Percentiles rank a stretch among this genome's conserved stretches.
Conservation (phyloP, 2,329 filamentous ascomycete species). For the Sporothrix brasiliensis region DNA sequence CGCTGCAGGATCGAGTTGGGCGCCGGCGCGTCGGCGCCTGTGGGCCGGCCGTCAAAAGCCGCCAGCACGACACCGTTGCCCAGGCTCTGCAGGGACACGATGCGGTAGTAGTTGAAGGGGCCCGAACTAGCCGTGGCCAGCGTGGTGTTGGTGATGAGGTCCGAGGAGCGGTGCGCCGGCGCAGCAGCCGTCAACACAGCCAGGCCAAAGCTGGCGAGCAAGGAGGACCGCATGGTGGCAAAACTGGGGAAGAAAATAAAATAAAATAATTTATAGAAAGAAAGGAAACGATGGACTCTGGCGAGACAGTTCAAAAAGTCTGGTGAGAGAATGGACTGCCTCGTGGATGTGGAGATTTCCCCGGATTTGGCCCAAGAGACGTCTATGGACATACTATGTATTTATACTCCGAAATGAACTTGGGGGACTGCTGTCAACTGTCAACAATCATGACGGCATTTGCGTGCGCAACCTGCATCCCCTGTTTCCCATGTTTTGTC, state of each 20-base stretch:
- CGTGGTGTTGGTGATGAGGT: not conserved
- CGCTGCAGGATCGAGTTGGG: slow-evolving; percentile 2
- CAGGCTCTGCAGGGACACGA: not conserved
- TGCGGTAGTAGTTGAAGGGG: slow-evolving; percentile 4
- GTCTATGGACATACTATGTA: not conserved
- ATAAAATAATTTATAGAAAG: not conserved
- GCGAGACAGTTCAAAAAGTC: no score
- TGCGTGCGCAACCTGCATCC: not conserved
- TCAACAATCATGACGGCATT: not conserved
- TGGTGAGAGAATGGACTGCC: not conserved
- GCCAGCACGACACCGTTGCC: not conserved
- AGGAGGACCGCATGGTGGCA: not conserved
- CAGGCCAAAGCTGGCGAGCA: not conserved
- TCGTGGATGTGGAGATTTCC: not conserved
- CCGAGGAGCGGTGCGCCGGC: not conserved
- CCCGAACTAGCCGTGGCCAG: not conserved
- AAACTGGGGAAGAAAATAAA: not conserved
- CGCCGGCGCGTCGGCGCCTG: not conserved
- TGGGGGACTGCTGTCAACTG: not conserved
- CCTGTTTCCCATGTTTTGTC: not conserved
- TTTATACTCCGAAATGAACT: not conserved
- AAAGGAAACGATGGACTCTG: not conserved
- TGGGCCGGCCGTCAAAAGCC: not conserved
- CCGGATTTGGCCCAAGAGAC: not conserved
- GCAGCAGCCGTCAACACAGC: not conserved